Evolutionary conservation across 441 rosid genomes (phyloP).

Genomic region (Syzygium malaccense): DNA sequence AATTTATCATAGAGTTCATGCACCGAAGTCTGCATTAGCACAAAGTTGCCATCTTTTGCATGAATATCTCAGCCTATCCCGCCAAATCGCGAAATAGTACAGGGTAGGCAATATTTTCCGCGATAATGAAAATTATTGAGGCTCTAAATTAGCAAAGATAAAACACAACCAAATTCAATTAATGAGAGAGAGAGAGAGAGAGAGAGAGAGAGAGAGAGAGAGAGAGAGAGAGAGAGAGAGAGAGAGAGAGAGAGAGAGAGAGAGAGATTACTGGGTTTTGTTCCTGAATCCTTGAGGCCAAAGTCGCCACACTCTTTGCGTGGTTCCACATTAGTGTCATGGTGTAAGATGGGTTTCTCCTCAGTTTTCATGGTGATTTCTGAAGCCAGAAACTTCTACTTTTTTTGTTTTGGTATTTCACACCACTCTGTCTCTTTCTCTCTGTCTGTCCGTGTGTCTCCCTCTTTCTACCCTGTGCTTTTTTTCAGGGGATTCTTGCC

Average conservation of each 20-base stretch:
- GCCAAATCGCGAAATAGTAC: background rate
- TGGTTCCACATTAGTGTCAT: background rate
- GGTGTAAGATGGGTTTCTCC: background rate
- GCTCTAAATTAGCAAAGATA: background rate
- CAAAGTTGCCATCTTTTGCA: background rate
- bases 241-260: background rate
- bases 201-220: background rate
- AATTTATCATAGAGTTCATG: background rate
- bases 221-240: background rate
- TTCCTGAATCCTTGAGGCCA: background rate
- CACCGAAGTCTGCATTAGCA: background rate
- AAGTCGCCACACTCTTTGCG: background rate
- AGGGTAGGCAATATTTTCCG: background rate
- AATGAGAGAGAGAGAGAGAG: background rate
- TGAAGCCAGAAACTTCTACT: background rate
- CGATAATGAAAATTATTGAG: background rate
- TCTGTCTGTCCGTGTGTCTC: background rate
- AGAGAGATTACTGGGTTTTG: background rate
- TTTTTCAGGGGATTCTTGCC: background rate
- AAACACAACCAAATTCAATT: background rate
- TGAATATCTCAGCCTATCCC: background rate
- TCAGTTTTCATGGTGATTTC: background rate
- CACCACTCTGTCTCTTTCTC: background rate
- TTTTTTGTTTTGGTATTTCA: background rate
- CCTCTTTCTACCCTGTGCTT: background rate